Evolutionary conservation across 352 stramenopile genomes (phyloP), one percentile per base, ranked within the genome.

Genomic region (Poterioochromonas sp.): DNA sequence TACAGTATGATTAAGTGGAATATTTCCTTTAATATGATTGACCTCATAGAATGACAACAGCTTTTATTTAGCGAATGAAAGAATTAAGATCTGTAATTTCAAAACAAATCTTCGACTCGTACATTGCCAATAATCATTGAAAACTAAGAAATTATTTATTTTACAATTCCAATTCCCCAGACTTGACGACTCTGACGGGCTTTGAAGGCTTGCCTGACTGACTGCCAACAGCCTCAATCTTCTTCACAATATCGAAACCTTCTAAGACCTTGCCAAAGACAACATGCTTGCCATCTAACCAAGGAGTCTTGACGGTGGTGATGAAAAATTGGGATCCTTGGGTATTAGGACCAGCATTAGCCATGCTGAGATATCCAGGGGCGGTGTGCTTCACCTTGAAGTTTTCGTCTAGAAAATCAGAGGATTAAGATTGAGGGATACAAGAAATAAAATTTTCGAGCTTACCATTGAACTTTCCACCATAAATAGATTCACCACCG

Each of bases 281-380:
- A 26, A 98, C 94, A 86, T 99, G 96, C 84, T 99, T 99, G 15
- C 62, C 90, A 84, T 99, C 93, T 35, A 99, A 85, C 80, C 98
- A 94, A 3, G 93, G 92, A 11, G 93, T 97, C 39, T 90, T 82
- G 53, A 98, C 93, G 0, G 94, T 98, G n/a, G 94, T 98, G 78
- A 99, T 97, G 88, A 98, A 99, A 82, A 99, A 98, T 82, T 89
- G 86, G 78, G 76, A 86, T 22, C 88, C 88, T 65, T 92, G 89
- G 0, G 87, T 91, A 53, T 84, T 88, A 5, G 86, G 86, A 0
- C 85, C 83, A 60, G 80, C 87, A 82, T 98, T 99, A 39, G 95
- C 95, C 95, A 99, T 99, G 44, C 92, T 95, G 77, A 98, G 88
- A 40, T 93, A 87, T 26, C 93, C 94, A 54, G 88, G 81, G 76